Percentiles rank a stretch among this genome's conserved stretches.
Conservation (phyloP, 2,329 filamentous ascomycete species). For the Rhexocercosporidium sp. region DNA sequence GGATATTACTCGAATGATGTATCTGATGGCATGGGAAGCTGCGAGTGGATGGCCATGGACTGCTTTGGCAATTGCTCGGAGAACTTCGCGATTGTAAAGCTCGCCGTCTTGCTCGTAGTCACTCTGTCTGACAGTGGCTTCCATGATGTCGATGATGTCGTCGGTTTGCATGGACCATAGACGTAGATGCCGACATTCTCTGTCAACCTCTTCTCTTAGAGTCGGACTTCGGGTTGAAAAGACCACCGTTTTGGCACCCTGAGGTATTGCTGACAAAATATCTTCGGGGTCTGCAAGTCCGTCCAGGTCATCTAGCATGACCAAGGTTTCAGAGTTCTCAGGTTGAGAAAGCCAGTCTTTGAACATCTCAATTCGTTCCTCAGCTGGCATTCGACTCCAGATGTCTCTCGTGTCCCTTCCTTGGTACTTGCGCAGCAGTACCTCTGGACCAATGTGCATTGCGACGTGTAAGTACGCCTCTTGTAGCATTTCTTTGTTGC, state of each 20-base stretch:
- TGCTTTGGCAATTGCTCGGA: neutral
- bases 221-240: conserved; percentile 5
- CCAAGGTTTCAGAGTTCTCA: neutral
- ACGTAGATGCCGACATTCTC: conserved; percentile 6
- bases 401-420: conserved; percentile 8
- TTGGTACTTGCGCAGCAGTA: neutral
- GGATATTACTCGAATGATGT: neutral
- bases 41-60: conserved; percentile 4
- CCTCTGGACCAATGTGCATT: conserved; percentile 7
- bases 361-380: conserved; percentile 7
- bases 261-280: neutral
- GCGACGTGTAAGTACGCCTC: conserved; percentile 7
- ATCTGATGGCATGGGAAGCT: neutral
- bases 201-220: conserved; percentile 5
- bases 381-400: conserved; percentile 2
- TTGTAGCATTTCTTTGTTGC: neutral
- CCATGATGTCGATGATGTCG: conserved; percentile 9
- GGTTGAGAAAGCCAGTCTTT: conserved; percentile 1
- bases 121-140: neutral
- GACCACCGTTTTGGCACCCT: neutral
- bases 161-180: conserved; percentile 5
- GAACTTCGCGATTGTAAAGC: neutral
- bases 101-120: conserved; percentile 9
- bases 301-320: conserved; percentile 8
- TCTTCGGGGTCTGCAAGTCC: neutral